Conservation (phyloP, 2,329 filamentous ascomycete genomes). For the Pseudomassariella vexata region DNA sequence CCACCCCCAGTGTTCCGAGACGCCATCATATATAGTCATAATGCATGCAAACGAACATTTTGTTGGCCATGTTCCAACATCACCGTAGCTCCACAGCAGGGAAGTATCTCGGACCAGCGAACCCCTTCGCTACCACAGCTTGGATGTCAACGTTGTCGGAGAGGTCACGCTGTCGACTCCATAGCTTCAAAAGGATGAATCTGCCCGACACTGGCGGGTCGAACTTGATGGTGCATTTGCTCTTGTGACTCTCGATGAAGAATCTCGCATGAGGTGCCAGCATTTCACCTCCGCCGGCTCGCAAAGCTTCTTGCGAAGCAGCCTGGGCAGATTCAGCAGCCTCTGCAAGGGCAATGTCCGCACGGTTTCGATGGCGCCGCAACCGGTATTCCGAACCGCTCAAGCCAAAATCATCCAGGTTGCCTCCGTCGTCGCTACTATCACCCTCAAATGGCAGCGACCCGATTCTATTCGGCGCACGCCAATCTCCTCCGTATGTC, state of each 20-base stretch:
- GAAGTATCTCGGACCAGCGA: slow-evolving; percentile 79
- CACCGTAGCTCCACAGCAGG: slow-evolving; percentile 60
- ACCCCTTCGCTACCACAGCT: slow-evolving; percentile 76
- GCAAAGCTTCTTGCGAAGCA: slow-evolving; percentile 51
- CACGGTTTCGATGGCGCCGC: slow-evolving; percentile 17
- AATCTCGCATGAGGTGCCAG: slow-evolving; percentile 75
- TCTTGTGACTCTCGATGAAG: slow-evolving; percentile 75
- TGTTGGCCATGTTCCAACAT: slow-evolving; percentile 8
- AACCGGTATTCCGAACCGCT: slow-evolving; percentile 20
- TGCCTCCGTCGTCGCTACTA: slow-evolving; percentile 31
- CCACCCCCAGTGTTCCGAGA: too few relatives aligned
- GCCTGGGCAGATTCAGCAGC: slow-evolving; percentile 42
- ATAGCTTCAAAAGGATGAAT: slow-evolving; percentile 85
- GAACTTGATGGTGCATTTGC: slow-evolving; percentile 81
- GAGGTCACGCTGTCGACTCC: slow-evolving; percentile 66
- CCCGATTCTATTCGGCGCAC: slow-evolving; percentile 47
- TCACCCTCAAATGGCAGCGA: slow-evolving; percentile 49
- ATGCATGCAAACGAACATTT: too few relatives aligned
- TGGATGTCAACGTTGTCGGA: slow-evolving; percentile 80
- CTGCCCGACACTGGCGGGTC: slow-evolving; percentile 75
- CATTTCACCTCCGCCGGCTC: slow-evolving; percentile 52
- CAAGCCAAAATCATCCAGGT: slow-evolving; percentile 26
- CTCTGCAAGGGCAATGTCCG: slow-evolving; percentile 28
- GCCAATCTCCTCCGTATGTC: slow-evolving; percentile 23
- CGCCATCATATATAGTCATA: too few relatives aligned